Evolutionary conservation across 148 eudicot species (phyloP), one percentile per base, ranked within the genome.

Genomic region (Vaccinium vitisidaea): DNA sequence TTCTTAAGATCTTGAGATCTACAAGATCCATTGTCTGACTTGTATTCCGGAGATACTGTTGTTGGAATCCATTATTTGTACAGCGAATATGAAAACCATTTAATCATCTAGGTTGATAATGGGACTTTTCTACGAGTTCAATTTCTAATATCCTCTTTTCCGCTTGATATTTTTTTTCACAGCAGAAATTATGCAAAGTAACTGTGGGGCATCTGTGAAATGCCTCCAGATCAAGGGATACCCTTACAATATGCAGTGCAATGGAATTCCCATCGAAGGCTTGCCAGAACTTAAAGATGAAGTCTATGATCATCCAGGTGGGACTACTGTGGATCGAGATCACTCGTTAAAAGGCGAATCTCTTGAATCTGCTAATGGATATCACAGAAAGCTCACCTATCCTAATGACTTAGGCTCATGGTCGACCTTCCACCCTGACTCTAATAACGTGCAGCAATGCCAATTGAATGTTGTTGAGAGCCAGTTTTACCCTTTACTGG

Each of bases 111-210:
- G 14, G 23, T 54, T 74, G 69, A 70, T 83, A 30, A 30, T 49
- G 30, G 32, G 65, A 18, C 79, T 55, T 56, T 80, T 69, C 18
- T 82, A 18, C 76, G 6, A 52, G 7, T 36, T 77, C 27, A 59
- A 12, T 52, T 63, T 49, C 71, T 77, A 80, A 75, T 8, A 23
- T 12, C 36, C 54, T 83, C 52, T 74, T 39, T 83, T 67, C 74
- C 46, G 0, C 1, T 53, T 43, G 18, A 6, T 32, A n/a, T 77
- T 71, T 54, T 85, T 85, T 87, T 74, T 69, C 8, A 53, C 16
- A 73, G 85, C 93, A 94, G 95, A 93, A 87, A 83, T 88, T 49
- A 85, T 91, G 86, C 92, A 92, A 82, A 88, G 81, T 89, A 91
- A 89, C 90, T 90, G 89, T 80, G 95, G 90, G 88, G 94, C 93